Evolutionary conservation across 495 filamentous ascomycete species (phyloP), one percentile per base, ranked within the genome.

Genomic region (Darksidea phi): DNA sequence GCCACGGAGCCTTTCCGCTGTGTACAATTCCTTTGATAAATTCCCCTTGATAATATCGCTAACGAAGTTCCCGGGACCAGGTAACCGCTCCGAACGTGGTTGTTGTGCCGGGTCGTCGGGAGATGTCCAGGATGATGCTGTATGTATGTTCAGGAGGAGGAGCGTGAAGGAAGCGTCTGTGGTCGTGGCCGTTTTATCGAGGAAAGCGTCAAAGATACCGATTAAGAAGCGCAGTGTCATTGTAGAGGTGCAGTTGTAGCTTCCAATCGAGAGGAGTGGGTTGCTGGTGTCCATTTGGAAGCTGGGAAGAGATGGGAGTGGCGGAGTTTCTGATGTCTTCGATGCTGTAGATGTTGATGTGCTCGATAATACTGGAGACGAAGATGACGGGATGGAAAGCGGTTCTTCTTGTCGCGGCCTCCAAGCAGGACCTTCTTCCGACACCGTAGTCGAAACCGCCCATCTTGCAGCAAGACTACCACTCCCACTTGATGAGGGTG

Each of bases 91-190:
- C 0, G 61, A 46, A 0, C 66, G 59, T n/a, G 80, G 79, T 17
- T 82, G 59, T 18, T 74, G 75, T n/a, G 76, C 67, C 12, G 70
- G 64, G 0, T 78, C 76, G 12, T 48, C 68, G 48, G 60, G 61
- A 1, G 55, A 52, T 21, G 69, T 64, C 32, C 70, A 64, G 50
- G 77, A 72, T 7, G 77, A 74, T 6, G 84, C 82, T 15, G 76
- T 81, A 74, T 87, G 85, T 1, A 88, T 68, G 68, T 86, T 86
- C 54, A 88, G 59, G 13, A 78, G 74, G 5, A 87, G 49, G 59
- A 77, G 82, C 0, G 71, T 59, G 3, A 78, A 24, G 34, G 73
- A 74, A 5, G 80, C 81, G 5, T 73, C 73, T 26, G 82, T 50
- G 6, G 77, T 76, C 13, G 73, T 78, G 23, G 73, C 71, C 6